Evolutionary conservation across 257 asterid species (phyloP).

Genomic region (Apocynum venetum): DNA sequence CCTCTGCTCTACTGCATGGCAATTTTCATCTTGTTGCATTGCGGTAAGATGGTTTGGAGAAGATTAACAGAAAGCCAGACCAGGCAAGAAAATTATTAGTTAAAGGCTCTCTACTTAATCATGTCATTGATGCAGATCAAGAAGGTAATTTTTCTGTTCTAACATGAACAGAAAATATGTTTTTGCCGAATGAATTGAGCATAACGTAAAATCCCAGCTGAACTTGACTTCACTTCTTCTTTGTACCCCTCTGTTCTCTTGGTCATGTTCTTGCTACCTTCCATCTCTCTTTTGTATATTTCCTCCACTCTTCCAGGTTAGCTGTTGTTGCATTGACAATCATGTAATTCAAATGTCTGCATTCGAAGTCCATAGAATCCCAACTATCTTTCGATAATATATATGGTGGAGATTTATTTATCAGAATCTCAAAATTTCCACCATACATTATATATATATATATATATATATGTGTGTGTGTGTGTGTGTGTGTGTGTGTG

Average conservation of each 20-base stretch:
- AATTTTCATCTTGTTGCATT: constrained; percentile 45
- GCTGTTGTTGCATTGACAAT: background rate
- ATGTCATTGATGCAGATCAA: background rate
- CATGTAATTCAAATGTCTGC: background rate
- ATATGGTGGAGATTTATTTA: too few relatives aligned
- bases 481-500: background rate
- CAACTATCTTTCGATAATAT: background rate
- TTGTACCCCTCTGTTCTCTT: too few relatives aligned
- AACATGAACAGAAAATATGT: background rate
- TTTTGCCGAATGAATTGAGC: too few relatives aligned
- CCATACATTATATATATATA: too few relatives aligned
- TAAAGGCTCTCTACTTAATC: background rate
- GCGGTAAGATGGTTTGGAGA: constrained; percentile 70
- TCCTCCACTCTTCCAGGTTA: background rate
- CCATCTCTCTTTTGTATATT: too few relatives aligned
- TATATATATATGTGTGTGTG: background rate
- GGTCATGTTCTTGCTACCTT: too few relatives aligned
- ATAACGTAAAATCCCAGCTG: background rate
- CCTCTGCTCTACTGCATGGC: constrained; percentile 69
- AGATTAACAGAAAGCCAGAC: constrained; percentile 50
- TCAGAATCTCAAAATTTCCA: too few relatives aligned
- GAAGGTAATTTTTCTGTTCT: background rate
- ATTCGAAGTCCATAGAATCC: background rate
- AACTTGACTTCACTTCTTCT: too few relatives aligned
- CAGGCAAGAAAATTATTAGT: constrained; percentile 22